Evolutionary conservation across 257 asterid genomes (phyloP), one percentile per base, ranked within the genome.

Genomic region (Fraxinus americana): DNA sequence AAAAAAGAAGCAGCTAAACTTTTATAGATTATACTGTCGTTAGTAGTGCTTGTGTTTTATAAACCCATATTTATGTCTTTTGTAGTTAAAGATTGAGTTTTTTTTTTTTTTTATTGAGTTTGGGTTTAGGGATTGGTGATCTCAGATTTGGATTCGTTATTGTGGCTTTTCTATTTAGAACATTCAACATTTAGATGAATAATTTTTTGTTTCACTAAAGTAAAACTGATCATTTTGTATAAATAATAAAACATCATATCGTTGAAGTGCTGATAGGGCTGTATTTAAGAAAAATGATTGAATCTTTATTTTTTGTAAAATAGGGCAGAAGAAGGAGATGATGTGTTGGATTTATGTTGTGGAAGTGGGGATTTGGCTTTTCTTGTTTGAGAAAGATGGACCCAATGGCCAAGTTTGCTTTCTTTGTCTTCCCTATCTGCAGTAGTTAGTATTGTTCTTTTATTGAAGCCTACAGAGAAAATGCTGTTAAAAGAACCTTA

Each of bases 311-410:
- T 25, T 19, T 78, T 25, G 74, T 77, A 36, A 16, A 67, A 85
- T 85, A 94, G 98, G 84, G 97, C 90, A 45, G 92, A 90, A 85
- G 89, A 85, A 38, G 94, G 97, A 48, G 97, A 90, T 43, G 80
- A 78, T 12, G 98, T 87, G 78, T 82, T 93, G 87, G 98, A 92
- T 82, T 85, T 93, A 77, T 93, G 98, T 77, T 92, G 97, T 84
- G 98, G 97, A 79, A 93, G 95, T 85, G 97, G 98, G 70, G 98
- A 93, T 86, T 85, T 92, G 91, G 87, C 95, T 43, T 93, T 93
- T 84, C 91, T 90, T 41, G 79, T 92, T 94, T 19, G 92, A 92
- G 80, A 93, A 85, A 88, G 96, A 92, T 78, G 96, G 98, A 78
- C 34, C 79, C 48, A 76, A 36, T 54, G 97, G 98, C 84, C 86